Conservation (phyloP, 1,139 yeast genomes). For the Spathaspora jeffriesii region DNA sequence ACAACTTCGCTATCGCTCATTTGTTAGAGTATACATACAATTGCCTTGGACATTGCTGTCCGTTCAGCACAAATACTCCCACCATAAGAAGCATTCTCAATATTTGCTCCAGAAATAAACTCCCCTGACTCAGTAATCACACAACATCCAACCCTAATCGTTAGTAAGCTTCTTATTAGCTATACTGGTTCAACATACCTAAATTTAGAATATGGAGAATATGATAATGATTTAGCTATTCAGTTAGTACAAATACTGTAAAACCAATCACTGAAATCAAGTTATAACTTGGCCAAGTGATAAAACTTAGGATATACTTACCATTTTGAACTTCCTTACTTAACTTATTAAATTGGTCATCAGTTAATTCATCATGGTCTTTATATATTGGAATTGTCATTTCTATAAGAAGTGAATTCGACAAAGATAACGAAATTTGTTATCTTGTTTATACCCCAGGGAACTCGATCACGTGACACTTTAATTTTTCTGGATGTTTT, state of each 20-base stretch:
- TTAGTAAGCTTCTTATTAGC: constrained; percentile 12
- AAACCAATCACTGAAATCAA: not conserved
- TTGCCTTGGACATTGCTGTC: constrained; percentile 70
- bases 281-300: too few relatives aligned
- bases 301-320: too few relatives aligned
- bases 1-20: too few relatives aligned
- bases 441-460: not conserved
- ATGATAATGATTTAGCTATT: constrained; percentile 55
- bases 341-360: constrained; percentile 25
- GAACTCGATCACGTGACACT: constrained; percentile 6
- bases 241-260: constrained; percentile 6
- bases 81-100: constrained; percentile 92
- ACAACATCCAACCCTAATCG: constrained; percentile 77
- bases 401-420: not conserved
- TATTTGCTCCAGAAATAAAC: constrained; percentile 73
- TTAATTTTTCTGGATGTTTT: not conserved
- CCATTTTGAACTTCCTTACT: constrained; percentile 29
- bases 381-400: constrained; percentile 10
- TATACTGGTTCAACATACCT: constrained; percentile 34
- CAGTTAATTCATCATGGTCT: constrained; percentile 16
- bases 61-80: constrained; percentile 93
- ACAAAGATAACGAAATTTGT: not conserved
- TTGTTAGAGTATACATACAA: constrained; percentile 28
- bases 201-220: constrained; percentile 84
- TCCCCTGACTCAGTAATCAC: constrained; percentile 54